Evolutionary conservation across 1,284 basidiomycete species (phyloP).

Genomic region (Rhodotorula glutinis): DNA sequence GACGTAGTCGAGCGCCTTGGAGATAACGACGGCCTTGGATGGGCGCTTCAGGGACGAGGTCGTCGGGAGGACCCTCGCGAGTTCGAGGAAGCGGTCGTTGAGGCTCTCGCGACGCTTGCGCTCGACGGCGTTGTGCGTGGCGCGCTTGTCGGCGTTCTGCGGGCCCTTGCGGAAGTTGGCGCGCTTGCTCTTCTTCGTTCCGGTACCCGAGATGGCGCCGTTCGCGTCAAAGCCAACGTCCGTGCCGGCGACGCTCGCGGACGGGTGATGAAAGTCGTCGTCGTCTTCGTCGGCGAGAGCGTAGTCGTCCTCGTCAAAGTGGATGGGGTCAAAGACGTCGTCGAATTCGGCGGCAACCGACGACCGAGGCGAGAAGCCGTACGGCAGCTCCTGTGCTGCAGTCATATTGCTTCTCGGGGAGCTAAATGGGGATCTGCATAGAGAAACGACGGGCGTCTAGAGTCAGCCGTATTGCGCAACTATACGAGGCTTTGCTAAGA

Average conservation of each 20-base stretch:
- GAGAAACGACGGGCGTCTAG: neutral
- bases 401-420: constrained; percentile 11
- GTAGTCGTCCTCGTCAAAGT: constrained; percentile 25
- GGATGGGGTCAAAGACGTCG: constrained; percentile 22
- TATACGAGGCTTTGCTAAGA: too few species aligned
- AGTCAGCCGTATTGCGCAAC: neutral
- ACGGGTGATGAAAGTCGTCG: neutral
- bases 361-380: constrained; percentile 26
- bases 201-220: neutral
- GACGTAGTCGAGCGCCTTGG: constrained; percentile 55
- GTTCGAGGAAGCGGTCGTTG: constrained; percentile 82
- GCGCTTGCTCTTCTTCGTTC: constrained; percentile 16
- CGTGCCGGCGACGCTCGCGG: neutral
- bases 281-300: constrained; percentile 13
- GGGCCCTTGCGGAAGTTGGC: constrained; percentile 34
- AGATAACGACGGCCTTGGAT: constrained; percentile 90
- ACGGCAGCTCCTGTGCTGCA: constrained; percentile 24
- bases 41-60: constrained; percentile 84
- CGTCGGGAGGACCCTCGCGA: constrained; percentile 82
- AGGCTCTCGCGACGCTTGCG: constrained; percentile 83
- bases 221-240: neutral
- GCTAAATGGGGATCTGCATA: neutral
- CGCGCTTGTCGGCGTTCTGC: constrained; percentile 74
- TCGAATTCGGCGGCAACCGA: constrained; percentile 24
- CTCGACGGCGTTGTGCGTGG: constrained; percentile 93